Conservation (phyloP, 78 protist species). For the Salpingoeca rosetta region DNA sequence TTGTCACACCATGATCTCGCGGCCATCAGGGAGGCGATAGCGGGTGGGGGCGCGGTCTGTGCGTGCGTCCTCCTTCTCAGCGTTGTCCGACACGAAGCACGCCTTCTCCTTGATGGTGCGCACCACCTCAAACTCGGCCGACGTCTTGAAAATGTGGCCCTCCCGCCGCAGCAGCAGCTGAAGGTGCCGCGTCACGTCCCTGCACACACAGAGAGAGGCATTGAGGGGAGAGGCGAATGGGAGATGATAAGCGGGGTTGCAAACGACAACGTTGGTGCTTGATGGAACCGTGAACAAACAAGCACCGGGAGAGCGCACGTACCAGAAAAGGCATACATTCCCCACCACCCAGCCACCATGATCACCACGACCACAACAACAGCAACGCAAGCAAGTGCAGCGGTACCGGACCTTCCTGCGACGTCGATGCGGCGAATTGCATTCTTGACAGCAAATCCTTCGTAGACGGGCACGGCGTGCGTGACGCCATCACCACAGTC, state of each 20-base stretch:
- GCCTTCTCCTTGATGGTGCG: slow-evolving; percentile 71
- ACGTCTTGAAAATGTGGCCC: slow-evolving; percentile 78
- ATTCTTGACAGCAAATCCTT: slow-evolving; percentile 75
- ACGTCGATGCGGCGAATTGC: slow-evolving; percentile 70
- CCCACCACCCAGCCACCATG: too few species aligned
- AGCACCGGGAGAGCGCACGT: too few species aligned
- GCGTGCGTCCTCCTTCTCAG: slow-evolving; percentile 55
- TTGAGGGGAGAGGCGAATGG: too few species aligned
- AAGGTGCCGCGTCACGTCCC: slow-evolving; percentile 76
- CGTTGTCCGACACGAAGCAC: slow-evolving; percentile 34
- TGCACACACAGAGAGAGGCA: too few species aligned
- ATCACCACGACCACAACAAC: too few species aligned
- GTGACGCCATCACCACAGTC: slow-evolving; percentile 95
- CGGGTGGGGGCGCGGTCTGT: slow-evolving; percentile 18
- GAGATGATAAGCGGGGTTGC: too few species aligned
- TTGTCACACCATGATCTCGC: slow-evolving; percentile 53
- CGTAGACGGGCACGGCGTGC: slow-evolving; percentile 88
- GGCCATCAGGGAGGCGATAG: slow-evolving; percentile 66
- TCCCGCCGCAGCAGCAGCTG: slow-evolving; percentile 57
- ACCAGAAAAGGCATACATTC: too few species aligned
- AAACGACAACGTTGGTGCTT: too few species aligned
- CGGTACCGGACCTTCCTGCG: too few species aligned
- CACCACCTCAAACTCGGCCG: slow-evolving; percentile 86
- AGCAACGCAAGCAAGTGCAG: too few species aligned
- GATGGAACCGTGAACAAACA: too few species aligned